Percentiles rank a stretch among this genome's conserved stretches.
These are phyloP conservation scores for Comarum palustre DNA, from an alignment of 306 rosid genomes.

Conservation along the genomic window DNA sequence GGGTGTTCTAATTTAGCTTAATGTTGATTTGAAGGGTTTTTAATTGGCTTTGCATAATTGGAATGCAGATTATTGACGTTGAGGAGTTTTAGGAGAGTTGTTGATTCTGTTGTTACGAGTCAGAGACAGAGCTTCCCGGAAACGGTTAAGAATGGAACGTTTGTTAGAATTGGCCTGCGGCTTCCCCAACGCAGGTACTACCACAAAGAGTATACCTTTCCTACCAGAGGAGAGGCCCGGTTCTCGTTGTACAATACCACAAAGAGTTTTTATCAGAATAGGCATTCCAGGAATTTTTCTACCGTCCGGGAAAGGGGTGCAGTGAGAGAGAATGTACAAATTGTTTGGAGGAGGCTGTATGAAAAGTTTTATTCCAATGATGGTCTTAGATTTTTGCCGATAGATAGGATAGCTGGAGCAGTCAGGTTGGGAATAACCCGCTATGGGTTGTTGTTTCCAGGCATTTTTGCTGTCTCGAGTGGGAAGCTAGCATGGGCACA, in stretches of 20 bases:
- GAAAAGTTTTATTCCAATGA: constrained; percentile 46
- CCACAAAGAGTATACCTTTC: constrained; percentile 34
- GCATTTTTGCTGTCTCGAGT: constrained; percentile 66
- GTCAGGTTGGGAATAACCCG: constrained; percentile 76
- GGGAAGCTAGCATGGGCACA: constrained; percentile 86
- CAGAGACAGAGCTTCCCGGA: constrained; percentile 35
- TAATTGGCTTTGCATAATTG: constrained; percentile 16
- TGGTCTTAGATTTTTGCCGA: constrained; percentile 41
- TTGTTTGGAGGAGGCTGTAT: constrained; percentile 66
- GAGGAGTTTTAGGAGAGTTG: constrained; percentile 45
- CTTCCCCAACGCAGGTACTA: constrained; percentile 47
- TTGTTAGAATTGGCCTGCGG: constrained; percentile 41
- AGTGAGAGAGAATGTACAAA: constrained; percentile 46
- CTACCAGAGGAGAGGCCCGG: constrained; percentile 36
- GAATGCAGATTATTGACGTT: constrained; percentile 73
- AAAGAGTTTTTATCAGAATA: constrained; percentile 31
- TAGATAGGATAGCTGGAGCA: constrained; percentile 77
- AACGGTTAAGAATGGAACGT: constrained; percentile 47
- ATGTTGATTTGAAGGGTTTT: neutral
- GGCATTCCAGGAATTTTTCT: constrained; percentile 41
- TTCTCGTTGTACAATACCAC: constrained; percentile 36
- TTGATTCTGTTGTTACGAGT: constrained; percentile 36
- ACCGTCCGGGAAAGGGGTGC: constrained; percentile 39
- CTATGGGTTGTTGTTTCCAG: constrained; percentile 72
- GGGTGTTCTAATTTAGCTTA: neutral